Evolutionary conservation across 495 filamentous ascomycete genomes (phyloP), one percentile per base, ranked within the genome.

Genomic region (Diplogelasinospora grovesii): DNA sequence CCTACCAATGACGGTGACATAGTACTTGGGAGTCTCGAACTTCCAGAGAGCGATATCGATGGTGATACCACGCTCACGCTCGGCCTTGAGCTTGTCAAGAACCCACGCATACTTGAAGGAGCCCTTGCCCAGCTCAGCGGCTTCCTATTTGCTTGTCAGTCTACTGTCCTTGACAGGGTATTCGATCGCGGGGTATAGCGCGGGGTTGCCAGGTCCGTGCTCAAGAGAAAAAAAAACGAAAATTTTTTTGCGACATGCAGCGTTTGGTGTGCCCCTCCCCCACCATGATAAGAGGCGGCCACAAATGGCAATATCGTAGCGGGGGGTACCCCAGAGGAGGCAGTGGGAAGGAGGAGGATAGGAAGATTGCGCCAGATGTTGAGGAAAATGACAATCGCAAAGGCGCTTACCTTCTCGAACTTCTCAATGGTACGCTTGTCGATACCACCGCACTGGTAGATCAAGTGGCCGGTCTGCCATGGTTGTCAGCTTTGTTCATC

Each of bases 31-130:
- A 61, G 92, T 97, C 78, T 97, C 88, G 81, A 98, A 98, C 85
- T 96, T 98, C 92, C 92, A 98, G 76, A 98, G 88, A 63, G 93
- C 92, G 66, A 98, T 97, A 70, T 98, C 92, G 69, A 98, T 98
- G 75, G 92, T 98, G 86, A 98, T 98, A 94, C 92, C 92, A 88
- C 92, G 92, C 80, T 98, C 92, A 86, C 92, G 92, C 89, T 98
- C 92, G 57, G 92, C 89, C 88, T 98, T 98, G 63, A 98, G 85
- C 75, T 98, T 98, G 86, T 98, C 92, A 66, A 98, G 82, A 77
- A 98, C 92, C 92, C 92, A 98, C 56, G 92, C 92, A 75, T 98
- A 98, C 82, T 98, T 98, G 89, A 98, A 98, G 66, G 92, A 98
- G 75, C 92, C 92, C 81, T 98, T 98, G 71, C 92, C 92, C 69